Base-by-base conservation (phyloP, 2,329 filamentous ascomycete genomes). In the Colletotrichum limetticola region DNA sequence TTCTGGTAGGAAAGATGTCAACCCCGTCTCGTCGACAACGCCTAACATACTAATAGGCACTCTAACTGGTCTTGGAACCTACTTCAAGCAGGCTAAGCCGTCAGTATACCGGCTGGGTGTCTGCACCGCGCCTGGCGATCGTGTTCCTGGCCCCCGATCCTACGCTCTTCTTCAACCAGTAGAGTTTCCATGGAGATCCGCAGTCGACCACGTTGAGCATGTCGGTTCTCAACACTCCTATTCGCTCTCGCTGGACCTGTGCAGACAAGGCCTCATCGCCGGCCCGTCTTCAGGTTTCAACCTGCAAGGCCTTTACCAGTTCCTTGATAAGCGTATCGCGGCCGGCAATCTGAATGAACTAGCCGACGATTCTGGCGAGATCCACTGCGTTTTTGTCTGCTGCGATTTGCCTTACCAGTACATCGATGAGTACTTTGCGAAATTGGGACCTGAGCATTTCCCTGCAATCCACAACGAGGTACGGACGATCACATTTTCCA, bases 321-420 rank as follows among this genome's bases (percentile, higher is more conserved):
- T 86, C 74, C 77, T 91, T 1, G 82, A 85, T 64, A 87, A 85
- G 72, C 82, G 82, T 19, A 90, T 89, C 75, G 76, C 78, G 0
- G 82, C 82, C 0, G 86, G 84, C 0, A 85, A 81, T 0, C 78
- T 91, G 14, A 46, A 78, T 1, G 80, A 86, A 11, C 78, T 90
- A 1, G 82, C 83, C 0, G 85, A 84, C 0, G 77, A 81, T 0
- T 82, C 86, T 37, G 86, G 87, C 1, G 80, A 84, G 62, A 82
- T 88, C 2, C 83, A 87, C 72, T 89, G 87, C 58, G 89, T 90
- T 0, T 92, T 92, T 78, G 78, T 91, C 3, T 92, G 90, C 79
- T 91, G 90, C 70, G 90, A 92, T 69, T 75, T 92, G 30, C 90
- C 90, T 0, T 91, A 92, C 74, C 90, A 91, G 77, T 91, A 91